Percentiles rank a stretch among this genome's conserved stretches.
Evolutionary conservation across 2,329 filamentous ascomycete species (phyloP).

Genomic region (Ophiocordyceps australis): DNA sequence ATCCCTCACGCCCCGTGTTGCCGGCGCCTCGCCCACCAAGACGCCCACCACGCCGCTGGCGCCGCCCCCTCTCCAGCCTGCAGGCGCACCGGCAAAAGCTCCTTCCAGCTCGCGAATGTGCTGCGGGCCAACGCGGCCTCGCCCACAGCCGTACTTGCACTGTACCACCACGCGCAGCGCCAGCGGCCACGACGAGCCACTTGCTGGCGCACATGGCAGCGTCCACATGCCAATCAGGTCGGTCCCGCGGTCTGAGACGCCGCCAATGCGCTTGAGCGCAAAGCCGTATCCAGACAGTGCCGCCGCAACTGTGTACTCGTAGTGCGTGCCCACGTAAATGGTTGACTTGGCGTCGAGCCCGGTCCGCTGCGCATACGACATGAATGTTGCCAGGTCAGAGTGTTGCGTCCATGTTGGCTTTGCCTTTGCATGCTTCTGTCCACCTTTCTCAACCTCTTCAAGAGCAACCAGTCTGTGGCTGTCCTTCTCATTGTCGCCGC

Average conservation of each 20-base stretch:
- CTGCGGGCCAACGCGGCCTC: constrained; percentile 32
- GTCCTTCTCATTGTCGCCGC: too few species aligned
- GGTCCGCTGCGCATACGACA: constrained; percentile 39
- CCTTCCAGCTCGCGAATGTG: constrained; percentile 64
- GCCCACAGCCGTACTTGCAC: constrained; percentile 53
- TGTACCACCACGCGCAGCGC: constrained; percentile 36
- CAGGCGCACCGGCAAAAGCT: constrained; percentile 54
- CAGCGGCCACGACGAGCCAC: constrained; percentile 6
- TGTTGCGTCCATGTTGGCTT: constrained; percentile 32
- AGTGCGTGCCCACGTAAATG: constrained; percentile 54
- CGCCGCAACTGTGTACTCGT: constrained; percentile 50
- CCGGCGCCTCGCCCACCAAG: constrained; percentile 47
- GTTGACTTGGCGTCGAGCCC: constrained; percentile 36
- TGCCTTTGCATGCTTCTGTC: too few species aligned
- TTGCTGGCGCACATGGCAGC: too few species aligned
- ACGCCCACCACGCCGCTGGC: constrained; percentile 50
- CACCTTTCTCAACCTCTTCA: too few species aligned
- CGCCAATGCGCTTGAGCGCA: constrained; percentile 44
- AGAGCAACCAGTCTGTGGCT: too few species aligned
- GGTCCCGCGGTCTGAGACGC: constrained; percentile 50
- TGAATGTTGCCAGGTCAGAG: constrained; percentile 44
- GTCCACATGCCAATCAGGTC: constrained; percentile 58
- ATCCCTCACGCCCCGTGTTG: constrained; percentile 64
- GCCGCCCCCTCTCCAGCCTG: constrained; percentile 47
- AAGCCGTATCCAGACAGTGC: constrained; percentile 44